These are phyloP conservation scores for Candida germanica DNA, from an alignment of 805 yeast genomes.

Conservation along the genomic window DNA sequence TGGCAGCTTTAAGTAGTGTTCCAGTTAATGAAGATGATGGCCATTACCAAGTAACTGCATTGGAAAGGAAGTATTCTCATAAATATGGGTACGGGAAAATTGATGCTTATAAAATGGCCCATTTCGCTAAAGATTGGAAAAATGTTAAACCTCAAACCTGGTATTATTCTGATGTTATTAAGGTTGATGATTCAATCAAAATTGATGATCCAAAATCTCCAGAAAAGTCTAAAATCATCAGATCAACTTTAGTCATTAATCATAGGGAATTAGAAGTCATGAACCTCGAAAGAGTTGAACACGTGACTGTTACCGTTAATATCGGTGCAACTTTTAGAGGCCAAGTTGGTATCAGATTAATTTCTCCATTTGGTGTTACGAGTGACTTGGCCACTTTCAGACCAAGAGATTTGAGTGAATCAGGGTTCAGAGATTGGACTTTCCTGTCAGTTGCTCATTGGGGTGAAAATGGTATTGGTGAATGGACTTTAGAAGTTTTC, in stretches of 20 bases:
- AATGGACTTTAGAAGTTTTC: constrained; percentile 71
- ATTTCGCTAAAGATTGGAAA: constrained; percentile 69
- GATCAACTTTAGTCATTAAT: constrained; percentile 40
- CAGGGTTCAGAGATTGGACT: constrained; percentile 79
- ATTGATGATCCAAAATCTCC: constrained; percentile 9
- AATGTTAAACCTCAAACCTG: constrained; percentile 92
- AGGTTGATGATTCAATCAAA: constrained; percentile 25
- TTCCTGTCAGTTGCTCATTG: constrained; percentile 98
- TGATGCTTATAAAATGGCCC: constrained; percentile 76
- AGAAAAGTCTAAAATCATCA: constrained; percentile 16
- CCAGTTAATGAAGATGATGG: constrained; percentile 68
- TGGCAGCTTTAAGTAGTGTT: constrained; percentile 67
- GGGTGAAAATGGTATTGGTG: constrained; percentile 82
- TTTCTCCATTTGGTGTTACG: constrained; percentile 71
- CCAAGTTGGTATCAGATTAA: constrained; percentile 56
- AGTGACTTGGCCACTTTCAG: constrained; percentile 75
- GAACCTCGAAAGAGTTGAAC: constrained; percentile 76
- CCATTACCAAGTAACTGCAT: constrained; percentile 68
- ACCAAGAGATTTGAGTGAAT: constrained; percentile 48
- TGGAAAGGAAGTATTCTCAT: constrained; percentile 73
- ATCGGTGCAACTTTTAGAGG: constrained; percentile 69
- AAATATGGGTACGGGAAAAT: constrained; percentile 89
- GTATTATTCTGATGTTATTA: constrained; percentile 49
- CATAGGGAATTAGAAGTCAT: constrained; percentile 47
- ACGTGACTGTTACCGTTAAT: constrained; percentile 77